phyloP scores from a whole-genome alignment of 1,139 yeast genomes.

The Groenewaldozyma auringiensis region DNA sequence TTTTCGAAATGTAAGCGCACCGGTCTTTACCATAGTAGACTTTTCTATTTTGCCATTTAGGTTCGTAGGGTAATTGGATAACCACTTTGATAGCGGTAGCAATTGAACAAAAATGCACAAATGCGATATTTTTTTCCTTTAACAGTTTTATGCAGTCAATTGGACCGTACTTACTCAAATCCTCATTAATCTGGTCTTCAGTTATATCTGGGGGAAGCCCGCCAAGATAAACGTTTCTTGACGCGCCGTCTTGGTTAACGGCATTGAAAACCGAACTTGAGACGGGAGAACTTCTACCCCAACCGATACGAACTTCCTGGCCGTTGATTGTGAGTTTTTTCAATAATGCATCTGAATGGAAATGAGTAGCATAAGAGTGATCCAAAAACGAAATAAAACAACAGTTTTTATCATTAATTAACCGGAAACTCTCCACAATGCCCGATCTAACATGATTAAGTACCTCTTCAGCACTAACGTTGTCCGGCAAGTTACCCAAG shows the following conservation, averaged over 20 bases:
- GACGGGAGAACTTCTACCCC: constrained; percentile 62
- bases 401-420: constrained; percentile 43
- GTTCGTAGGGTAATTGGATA: constrained; percentile 49
- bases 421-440: constrained; percentile 63
- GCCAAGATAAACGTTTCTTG: constrained; percentile 84
- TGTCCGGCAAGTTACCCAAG: constrained; percentile 81
- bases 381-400: constrained; percentile 42
- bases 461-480: constrained; percentile 70
- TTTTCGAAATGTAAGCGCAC: constrained; percentile 75
- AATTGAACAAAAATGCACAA: constrained; percentile 71
- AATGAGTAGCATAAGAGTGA: constrained; percentile 36
- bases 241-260: constrained; percentile 79
- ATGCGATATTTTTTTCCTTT: constrained; percentile 67
- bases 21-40: constrained; percentile 85
- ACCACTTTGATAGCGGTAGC: constrained; percentile 80
- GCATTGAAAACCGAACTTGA: constrained; percentile 64
- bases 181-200: constrained; percentile 55
- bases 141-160: constrained; percentile 74
- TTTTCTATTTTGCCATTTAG: constrained; percentile 53
- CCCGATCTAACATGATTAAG: constrained; percentile 90
- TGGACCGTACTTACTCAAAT: constrained; percentile 66
- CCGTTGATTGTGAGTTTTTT: constrained; percentile 38
- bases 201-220: constrained; percentile 52
- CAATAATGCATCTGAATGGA: constrained; percentile 48
- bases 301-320: constrained; percentile 46